A percentile compares a stretch with the other conserved stretches of the same genome.
phyloP scores from a whole-genome alignment of 1,139 yeast species.

The Eremothecium cymbalariae region DNA sequence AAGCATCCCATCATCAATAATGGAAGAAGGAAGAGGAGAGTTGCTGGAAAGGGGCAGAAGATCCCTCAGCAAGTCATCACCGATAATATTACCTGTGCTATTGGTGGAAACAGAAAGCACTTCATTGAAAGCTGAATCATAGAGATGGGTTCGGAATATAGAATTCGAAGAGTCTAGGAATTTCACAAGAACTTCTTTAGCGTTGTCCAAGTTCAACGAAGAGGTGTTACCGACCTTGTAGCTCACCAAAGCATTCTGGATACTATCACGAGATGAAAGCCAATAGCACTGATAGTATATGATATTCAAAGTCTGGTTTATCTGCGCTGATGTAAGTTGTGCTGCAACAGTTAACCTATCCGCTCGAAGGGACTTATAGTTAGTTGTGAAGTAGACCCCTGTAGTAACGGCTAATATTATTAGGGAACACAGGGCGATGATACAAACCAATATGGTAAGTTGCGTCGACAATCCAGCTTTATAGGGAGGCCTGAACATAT shows the following conservation, averaged over 20 bases:
- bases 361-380: constrained; percentile 53
- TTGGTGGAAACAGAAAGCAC: constrained; percentile 37
- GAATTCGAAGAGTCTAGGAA: constrained; percentile 55
- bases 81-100: constrained; percentile 32
- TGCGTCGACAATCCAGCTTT: constrained; percentile 47
- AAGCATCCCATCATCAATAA: constrained; percentile 39
- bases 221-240: constrained; percentile 67
- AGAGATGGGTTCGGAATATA: constrained; percentile 59
- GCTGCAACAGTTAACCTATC: constrained; percentile 73
- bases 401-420: constrained; percentile 69
- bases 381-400: constrained; percentile 67
- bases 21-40: constrained; percentile 38
- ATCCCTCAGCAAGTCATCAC: constrained; percentile 25
- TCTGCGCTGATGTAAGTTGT: constrained; percentile 71
- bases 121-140: constrained; percentile 43
- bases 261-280: constrained; percentile 53
- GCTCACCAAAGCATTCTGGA: constrained; percentile 52
- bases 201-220: constrained; percentile 39
- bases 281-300: constrained; percentile 64
- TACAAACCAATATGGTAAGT: constrained; percentile 68
- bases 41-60: constrained; percentile 48
- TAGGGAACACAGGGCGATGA: constrained; percentile 69
- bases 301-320: constrained; percentile 56
- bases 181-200: constrained; percentile 41
- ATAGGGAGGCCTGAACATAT: constrained; percentile 23